Percentiles rank a stretch among this genome's conserved stretches.
These are phyloP conservation scores for Mucor piriformis DNA, from an alignment of 371 early-diverging fungal genomes.

Conservation along the genomic window DNA sequence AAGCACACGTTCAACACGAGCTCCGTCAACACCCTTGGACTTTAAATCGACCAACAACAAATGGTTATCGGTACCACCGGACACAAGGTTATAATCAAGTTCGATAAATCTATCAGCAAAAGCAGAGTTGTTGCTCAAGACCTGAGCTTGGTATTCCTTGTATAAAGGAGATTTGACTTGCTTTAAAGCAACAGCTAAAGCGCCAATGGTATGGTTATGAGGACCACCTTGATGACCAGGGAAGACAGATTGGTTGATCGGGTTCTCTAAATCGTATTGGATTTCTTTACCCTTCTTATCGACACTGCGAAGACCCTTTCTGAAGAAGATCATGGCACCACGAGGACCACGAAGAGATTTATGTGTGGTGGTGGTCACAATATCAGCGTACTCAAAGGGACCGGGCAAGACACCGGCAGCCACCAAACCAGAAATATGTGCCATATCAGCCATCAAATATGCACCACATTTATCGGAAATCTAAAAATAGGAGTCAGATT, in stretches of 20 bases:
- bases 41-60: constrained; percentile 87
- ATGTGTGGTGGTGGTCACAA: constrained; percentile 99
- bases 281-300: constrained; percentile 88
- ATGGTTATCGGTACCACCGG: constrained; percentile 96
- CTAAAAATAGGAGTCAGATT: constrained; percentile 31
- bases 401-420: constrained; percentile 87
- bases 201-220: constrained; percentile 99
- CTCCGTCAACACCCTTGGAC: constrained; percentile 87
- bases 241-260: constrained; percentile 98
- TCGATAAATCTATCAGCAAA: constrained; percentile 79
- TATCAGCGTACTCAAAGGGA: constrained; percentile 96
- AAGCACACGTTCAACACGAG: constrained; percentile 91
- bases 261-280: constrained; percentile 87
- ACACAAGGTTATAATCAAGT: constrained; percentile 84
- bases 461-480: constrained; percentile 87
- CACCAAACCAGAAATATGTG: constrained; percentile 95
- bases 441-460: constrained; percentile 98
- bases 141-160: constrained; percentile 90
- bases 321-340: constrained; percentile 98
- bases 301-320: constrained; percentile 83
- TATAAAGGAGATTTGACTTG: constrained; percentile 85
- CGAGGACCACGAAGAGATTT: constrained; percentile 99
- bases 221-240: constrained; percentile 99
- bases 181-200: constrained; percentile 96
- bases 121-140: constrained; percentile 86